These are phyloP conservation scores for Oldenlandia corymbosa DNA, from an alignment of 257 asterid genomes.

Conservation along the genomic window DNA sequence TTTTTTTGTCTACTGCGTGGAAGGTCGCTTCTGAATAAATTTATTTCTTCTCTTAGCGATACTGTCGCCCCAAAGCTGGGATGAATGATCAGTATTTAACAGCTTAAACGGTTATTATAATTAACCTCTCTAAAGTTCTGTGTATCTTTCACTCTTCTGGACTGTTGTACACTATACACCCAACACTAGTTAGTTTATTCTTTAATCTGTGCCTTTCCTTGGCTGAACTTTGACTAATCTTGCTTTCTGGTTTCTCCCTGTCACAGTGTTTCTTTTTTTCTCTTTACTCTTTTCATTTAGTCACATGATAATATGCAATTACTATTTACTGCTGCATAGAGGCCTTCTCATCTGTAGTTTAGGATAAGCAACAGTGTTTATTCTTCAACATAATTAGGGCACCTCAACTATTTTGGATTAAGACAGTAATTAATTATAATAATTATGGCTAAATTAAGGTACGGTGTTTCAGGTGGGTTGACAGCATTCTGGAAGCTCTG, in stretches of 20 bases:
- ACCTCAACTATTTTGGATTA: neutral
- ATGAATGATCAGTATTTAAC: neutral
- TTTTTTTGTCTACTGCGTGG: too few species aligned
- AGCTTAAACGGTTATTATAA: too few species aligned
- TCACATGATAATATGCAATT: too few species aligned
- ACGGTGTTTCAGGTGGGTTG: slow-evolving; percentile 59
- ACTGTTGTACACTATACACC: too few species aligned
- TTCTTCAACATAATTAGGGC: neutral
- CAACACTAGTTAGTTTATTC: neutral
- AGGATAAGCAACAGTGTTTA: neutral
- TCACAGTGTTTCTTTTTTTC: neutral
- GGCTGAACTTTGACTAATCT: too few species aligned
- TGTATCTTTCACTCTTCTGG: neutral
- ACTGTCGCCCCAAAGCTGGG: too few species aligned
- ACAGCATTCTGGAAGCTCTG: slow-evolving; percentile 59
- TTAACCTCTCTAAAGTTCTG: too few species aligned
- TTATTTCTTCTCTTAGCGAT: too few species aligned
- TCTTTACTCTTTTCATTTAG: neutral
- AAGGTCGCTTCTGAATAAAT: too few species aligned
- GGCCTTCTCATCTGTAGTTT: neutral
- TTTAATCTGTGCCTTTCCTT: neutral
- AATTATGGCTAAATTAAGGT: neutral
- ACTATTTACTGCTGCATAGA: neutral
- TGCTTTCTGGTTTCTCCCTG: too few species aligned
- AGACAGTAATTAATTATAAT: neutral